Base-by-base conservation (phyloP, 2,329 filamentous ascomycete genomes). In the Rhynchosporium secalis region DNA sequence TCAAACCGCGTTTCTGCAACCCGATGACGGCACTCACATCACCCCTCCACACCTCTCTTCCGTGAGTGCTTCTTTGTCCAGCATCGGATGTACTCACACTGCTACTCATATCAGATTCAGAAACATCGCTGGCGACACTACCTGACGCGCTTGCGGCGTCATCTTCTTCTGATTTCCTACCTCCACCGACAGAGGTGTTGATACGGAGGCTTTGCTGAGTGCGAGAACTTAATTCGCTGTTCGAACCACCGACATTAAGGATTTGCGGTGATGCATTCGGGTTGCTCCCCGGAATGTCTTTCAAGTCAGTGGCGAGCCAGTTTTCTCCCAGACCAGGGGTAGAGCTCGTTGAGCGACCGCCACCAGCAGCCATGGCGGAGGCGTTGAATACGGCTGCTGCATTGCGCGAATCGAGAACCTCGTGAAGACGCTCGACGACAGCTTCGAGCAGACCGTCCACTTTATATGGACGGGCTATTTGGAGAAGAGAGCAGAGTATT, bases 331-430 rank as follows among this genome's bases (percentile, higher is more conserved):
- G 72, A 62, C 86, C 86, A 6, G 69, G 65, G 1, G 62, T 62
- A n/a, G 68, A 66, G 58, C 89, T 87, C 33, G 94, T 91, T 54
- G 91, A 90, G 54, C 92, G 86, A 0, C 95, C 95, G 31, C 95
- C 93, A 10, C 95, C 95, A 1, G 95, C 95, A 0, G 93, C 95
- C 95, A 98, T 98, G 58, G 95, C 95, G 0, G 94, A 95, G 0
- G 95, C 95, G 68, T 99, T 99, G 80, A 99, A 99, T 0, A 99
- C 93, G 5, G 95, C 95, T 0, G 95, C 95, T 0, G 95, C 94
- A 69, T 98, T 99, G 52, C 94, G 85, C 54, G 91, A 95, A 74
- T 99, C 95, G 3, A 99, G 84, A 0, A 96, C 85, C 36, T 90
- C 84, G 72, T 99, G 95, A 0, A 99, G 81, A 7, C 94, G 86